Conservation (phyloP, 768 basidiomycete genomes). For the Hirschioporus abietinus region DNA sequence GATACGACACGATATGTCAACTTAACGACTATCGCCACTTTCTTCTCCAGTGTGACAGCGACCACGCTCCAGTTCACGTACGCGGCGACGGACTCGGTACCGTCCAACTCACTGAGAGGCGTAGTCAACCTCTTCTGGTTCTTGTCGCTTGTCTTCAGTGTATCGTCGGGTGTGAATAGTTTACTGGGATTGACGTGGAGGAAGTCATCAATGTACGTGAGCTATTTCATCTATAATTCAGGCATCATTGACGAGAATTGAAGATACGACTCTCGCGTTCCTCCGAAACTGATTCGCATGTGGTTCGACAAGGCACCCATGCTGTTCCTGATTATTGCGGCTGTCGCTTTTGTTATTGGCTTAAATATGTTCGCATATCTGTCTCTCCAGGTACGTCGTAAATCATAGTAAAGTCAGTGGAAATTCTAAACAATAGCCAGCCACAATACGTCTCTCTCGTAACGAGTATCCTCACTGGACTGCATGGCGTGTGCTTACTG, state of each 20-base stretch:
- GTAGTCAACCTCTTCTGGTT: conserved; percentile 74
- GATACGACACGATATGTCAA: neutral
- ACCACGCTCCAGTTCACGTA: conserved; percentile 54
- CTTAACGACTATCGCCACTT: neutral
- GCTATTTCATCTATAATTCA: neutral
- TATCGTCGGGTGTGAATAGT: conserved; percentile 71
- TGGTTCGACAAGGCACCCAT: neutral
- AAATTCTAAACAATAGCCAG: neutral
- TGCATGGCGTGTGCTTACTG: neutral
- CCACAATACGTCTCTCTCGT: neutral
- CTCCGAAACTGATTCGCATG: neutral
- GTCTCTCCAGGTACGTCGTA: neutral
- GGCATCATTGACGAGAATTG: neutral
- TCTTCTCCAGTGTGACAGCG: neutral
- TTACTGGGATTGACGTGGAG: conserved; percentile 74
- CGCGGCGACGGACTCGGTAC: conserved; percentile 16
- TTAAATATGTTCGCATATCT: neutral
- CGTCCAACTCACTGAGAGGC: conserved; percentile 32
- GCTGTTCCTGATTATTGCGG: neutral
- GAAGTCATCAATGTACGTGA: conserved; percentile 26
- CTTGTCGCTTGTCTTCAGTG: conserved; percentile 69
- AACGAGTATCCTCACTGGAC: neutral
- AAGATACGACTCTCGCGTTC: neutral
- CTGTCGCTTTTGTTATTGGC: neutral
- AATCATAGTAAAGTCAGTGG: neutral